Evolutionary conservation across 2,329 filamentous ascomycete genomes (phyloP).

Genomic region (Waltergamsia citrina): DNA sequence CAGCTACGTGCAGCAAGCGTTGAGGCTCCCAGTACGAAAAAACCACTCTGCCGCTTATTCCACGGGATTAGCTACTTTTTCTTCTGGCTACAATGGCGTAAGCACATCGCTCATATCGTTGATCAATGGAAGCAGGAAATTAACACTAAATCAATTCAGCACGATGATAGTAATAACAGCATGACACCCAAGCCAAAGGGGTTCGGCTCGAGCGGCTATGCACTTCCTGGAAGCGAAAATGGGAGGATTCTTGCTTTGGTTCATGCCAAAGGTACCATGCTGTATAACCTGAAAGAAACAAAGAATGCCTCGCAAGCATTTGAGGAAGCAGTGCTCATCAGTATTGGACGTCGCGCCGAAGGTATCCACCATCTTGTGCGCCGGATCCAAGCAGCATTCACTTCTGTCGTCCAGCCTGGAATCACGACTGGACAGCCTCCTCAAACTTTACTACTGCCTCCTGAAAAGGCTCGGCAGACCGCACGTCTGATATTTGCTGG

Average conservation of each 20-base stretch:
- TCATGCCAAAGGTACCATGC: slow-evolving; percentile 97
- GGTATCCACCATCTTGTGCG: slow-evolving; percentile 72
- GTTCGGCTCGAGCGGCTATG: slow-evolving; percentile 37
- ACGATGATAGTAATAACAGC: no score
- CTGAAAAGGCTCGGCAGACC: slow-evolving; percentile 74
- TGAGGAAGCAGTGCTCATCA: slow-evolving; percentile 88
- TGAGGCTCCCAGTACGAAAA: slow-evolving; percentile 40
- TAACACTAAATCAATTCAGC: not conserved
- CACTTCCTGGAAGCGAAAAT: slow-evolving; percentile 77
- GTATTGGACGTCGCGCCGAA: slow-evolving; percentile 59
- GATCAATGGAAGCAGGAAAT: not conserved
- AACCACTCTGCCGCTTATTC: no score
- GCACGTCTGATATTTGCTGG: slow-evolving; percentile 73
- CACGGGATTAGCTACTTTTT: no score
- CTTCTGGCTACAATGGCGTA: no score
- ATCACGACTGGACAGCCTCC: slow-evolving; percentile 6
- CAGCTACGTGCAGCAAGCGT: slow-evolving; percentile 67
- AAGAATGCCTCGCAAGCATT: slow-evolving; percentile 76
- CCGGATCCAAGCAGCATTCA: slow-evolving; percentile 64
- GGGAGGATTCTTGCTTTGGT: slow-evolving; percentile 88
- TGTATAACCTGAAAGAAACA: slow-evolving; percentile 83
- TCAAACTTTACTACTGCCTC: slow-evolving; percentile 65
- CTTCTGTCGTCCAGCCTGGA: slow-evolving; percentile 15
- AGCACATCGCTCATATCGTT: not conserved
- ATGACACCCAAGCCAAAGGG: no score